Evolutionary conservation across 768 basidiomycete genomes (phyloP), one percentile per base, ranked within the genome.

Genomic region (Xerocomus brunneocitrinus): DNA sequence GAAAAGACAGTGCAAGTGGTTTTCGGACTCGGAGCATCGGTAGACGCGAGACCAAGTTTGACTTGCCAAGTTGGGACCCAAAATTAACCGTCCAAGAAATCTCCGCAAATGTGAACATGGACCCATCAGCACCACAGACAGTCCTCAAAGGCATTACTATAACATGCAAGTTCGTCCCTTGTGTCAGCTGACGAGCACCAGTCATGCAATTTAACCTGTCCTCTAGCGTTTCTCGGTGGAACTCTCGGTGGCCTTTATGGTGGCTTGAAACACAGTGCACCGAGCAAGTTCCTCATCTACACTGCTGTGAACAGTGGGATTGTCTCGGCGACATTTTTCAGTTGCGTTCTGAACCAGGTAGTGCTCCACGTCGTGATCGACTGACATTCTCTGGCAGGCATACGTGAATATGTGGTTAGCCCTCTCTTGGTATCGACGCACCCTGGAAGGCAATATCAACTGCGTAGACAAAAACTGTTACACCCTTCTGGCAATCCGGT

Each of bases 151-250:
- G 85, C 52, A 81, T 85, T 27, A 62, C 79, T 56, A 68, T 79
- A 71, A 82, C 85, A 84, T 90, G 88, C 87, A 79, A 86, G 88
- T 89, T 82, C 82, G 84, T 86, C 72, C 60, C 60, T 54, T 54
- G 43, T 54, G 35, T 27, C 30, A 41, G 45, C 50, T 34, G 14
- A 31, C 48, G 34, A 39, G 51, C 52, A 46, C 40, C 27, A 53
- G 58, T 50, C 54, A 38, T 60, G 36, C 55, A 58, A 63, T 39
- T 54, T 70, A 53, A 68, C 62, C 60, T 57, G 64, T 57, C 52
- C 49, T 41, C 39, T 60, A 92, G 90, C 86, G 53, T 71, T 75
- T 47, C 58, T 79, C 31, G 83, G 84, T 56, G 84, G 81, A 35
- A 54, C 66, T 2, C 59, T 73, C 13, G 72, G 73, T 39, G 76